Evolutionary conservation across 148 eudicot species (phyloP).

Genomic region (Pharnaceum exiguum): DNA sequence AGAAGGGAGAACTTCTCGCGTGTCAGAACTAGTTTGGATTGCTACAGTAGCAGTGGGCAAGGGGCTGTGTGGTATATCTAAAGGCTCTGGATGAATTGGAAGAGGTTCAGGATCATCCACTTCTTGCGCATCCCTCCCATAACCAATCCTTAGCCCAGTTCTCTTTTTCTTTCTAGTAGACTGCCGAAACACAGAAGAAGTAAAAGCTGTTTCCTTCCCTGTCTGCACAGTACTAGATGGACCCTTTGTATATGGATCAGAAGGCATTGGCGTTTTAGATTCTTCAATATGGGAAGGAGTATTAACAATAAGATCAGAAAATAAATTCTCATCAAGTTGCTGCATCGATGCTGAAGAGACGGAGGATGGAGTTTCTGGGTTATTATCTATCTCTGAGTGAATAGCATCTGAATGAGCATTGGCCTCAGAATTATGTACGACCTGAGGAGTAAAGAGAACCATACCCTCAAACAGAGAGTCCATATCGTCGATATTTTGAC

Average conservation of each 20-base stretch:
- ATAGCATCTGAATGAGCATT: conserved; percentile 5
- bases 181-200: conserved; percentile 38
- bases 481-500: conserved; percentile 39
- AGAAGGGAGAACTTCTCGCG: conserved; percentile 14
- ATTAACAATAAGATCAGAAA: conserved; percentile 66
- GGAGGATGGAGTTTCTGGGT: conserved; percentile 12
- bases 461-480: conserved; percentile 78
- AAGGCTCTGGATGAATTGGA: conserved; percentile 15
- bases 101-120: conserved; percentile 24
- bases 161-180: conserved; percentile 61
- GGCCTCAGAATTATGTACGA: conserved; percentile 14
- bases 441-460: conserved; percentile 56
- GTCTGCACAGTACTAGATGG: conserved; percentile 10
- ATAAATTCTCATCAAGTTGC: conserved; percentile 79
- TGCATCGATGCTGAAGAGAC: conserved; percentile 25
- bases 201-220: conserved; percentile 17
- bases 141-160: conserved; percentile 64
- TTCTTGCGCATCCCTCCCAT: conserved; percentile 46
- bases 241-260: conserved; percentile 7
- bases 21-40: conserved; percentile 11
- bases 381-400: conserved; percentile 10
- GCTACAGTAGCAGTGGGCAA: conserved; percentile 2
- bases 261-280: neutral
- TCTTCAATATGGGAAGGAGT: conserved; percentile 33
- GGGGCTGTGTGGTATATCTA: conserved; percentile 9